Evolutionary conservation across 441 rosid genomes (phyloP).

Genomic region (Adansonia madagascariensis): DNA sequence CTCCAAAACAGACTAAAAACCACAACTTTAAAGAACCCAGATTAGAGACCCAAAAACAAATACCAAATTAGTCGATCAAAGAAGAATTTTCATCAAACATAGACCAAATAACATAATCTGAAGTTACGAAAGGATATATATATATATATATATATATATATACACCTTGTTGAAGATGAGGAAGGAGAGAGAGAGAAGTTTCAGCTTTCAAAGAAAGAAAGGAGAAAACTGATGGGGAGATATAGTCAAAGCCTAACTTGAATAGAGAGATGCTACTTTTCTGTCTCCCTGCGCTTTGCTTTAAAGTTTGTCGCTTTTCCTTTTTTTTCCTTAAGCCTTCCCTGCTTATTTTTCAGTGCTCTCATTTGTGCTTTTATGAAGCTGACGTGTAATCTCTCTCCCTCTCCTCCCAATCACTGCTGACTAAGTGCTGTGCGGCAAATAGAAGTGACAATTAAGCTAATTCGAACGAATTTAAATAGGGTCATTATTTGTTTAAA

Average conservation of each 20-base stretch:
- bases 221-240: neutral
- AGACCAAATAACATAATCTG: neutral
- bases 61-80: constrained; percentile 6
- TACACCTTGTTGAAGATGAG: neutral
- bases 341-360: neutral
- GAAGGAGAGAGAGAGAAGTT: neutral
- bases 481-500: too few species aligned
- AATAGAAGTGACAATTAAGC: neutral
- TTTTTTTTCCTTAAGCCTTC: neutral
- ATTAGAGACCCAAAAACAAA: neutral
- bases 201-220: neutral
- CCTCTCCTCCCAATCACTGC: neutral
- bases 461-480: too few species aligned
- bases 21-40: constrained; percentile 16
- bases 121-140: constrained; percentile 2
- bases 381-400: neutral
- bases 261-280: neutral
- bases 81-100: neutral
- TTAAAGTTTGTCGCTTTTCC: neutral
- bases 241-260: neutral
- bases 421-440: neutral
- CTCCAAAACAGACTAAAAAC: neutral
- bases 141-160: neutral
- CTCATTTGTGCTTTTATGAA: neutral
- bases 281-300: neutral